These are phyloP conservation scores for Cryphonectria parasitica DNA, from an alignment of 2,329 filamentous ascomycete genomes.

Conservation along the genomic window DNA sequence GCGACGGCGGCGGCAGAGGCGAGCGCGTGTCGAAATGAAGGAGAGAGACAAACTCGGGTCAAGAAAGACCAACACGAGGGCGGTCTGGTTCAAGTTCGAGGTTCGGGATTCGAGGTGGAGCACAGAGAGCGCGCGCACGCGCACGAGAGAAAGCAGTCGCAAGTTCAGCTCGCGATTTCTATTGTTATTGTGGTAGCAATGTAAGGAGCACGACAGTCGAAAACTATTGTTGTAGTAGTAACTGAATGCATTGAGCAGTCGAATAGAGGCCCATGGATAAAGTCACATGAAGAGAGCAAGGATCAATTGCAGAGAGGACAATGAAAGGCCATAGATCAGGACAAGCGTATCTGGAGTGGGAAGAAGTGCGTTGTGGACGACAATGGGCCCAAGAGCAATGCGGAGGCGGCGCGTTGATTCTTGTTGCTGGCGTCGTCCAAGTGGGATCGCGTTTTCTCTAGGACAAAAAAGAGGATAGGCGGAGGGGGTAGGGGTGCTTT, in stretches of 20 bases:
- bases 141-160: slow-evolving; percentile 4
- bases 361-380: slow-evolving; percentile 11
- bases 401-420: slow-evolving; percentile 11
- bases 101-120: slow-evolving; percentile 11
- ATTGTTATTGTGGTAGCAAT: slow-evolving; percentile 12
- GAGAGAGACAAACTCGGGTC: neutral
- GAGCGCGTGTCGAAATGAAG: neutral
- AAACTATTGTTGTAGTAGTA: slow-evolving; percentile 9
- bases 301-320: slow-evolving; percentile 13
- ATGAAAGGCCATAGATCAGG: slow-evolving; percentile 9
- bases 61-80: neutral
- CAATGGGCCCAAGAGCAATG: neutral
- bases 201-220: slow-evolving; percentile 12
- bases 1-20: slow-evolving; percentile 12
- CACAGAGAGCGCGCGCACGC: slow-evolving; percentile 17
- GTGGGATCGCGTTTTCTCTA: slow-evolving; percentile 18
- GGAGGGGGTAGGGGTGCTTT: slow-evolving; percentile 1
- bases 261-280: neutral
- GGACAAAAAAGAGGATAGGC: slow-evolving; percentile 23
- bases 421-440: slow-evolving; percentile 1
- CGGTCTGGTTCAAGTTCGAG: neutral
- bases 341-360: slow-evolving; percentile 9
- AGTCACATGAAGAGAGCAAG: neutral
- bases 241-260: slow-evolving; percentile 27
- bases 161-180: slow-evolving; percentile 16